Base-by-base conservation (phyloP, 2,329 filamentous ascomycete genomes). In the Helotiales sp. region DNA sequence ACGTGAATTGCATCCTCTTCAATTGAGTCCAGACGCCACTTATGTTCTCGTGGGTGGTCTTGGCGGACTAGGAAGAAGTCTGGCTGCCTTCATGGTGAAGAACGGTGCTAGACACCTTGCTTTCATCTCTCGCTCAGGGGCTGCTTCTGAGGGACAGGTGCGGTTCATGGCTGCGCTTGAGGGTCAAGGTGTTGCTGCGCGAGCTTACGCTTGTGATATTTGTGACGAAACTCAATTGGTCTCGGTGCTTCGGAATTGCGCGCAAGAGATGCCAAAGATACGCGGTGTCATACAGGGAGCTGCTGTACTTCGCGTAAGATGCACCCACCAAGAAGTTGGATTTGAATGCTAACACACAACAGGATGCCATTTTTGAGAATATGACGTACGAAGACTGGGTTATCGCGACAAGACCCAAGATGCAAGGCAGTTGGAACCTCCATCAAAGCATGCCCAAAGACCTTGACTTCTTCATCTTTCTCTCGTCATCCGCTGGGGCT, bases 121-220 rank as follows among this genome's bases (percentile, higher is more conserved):
- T 5, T 66, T 78, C 22, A 54, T 77, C 5, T 78, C 77, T 10
- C 66, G 77, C 8, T 67, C 62, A 15, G 72, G 70, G 10, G 28
- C 45, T n/a, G n/a, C 20, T 2, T 47, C 30, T 17, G 65, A 61
- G 8, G 17, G 28, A 22, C 54, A 17, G 40, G 58, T n/a, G 26
- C 61, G 40, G 24, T 57, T 61, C 26, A 47, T 65, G 5, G n/a
- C 32, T 2, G 6, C 57, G 11, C 55, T 73, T 3, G 66, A 72
- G 1, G 81, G 80, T 0, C 81, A 82, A 1, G 77, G 79, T 20
- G 77, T 85, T 24, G 72, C 80, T 10, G 79, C 85, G 13, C 78
- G 6, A 20, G 34, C 43, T 8, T 61, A 61, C 26, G 37, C 47
- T 17, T 65, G 63, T 30, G 63, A 65, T 13, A 32, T 63, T 61